Percentiles rank a stretch among this genome's conserved stretches.
phyloP scores from a whole-genome alignment of 768 basidiomycete genomes.

The Floccularia luteovirens region DNA sequence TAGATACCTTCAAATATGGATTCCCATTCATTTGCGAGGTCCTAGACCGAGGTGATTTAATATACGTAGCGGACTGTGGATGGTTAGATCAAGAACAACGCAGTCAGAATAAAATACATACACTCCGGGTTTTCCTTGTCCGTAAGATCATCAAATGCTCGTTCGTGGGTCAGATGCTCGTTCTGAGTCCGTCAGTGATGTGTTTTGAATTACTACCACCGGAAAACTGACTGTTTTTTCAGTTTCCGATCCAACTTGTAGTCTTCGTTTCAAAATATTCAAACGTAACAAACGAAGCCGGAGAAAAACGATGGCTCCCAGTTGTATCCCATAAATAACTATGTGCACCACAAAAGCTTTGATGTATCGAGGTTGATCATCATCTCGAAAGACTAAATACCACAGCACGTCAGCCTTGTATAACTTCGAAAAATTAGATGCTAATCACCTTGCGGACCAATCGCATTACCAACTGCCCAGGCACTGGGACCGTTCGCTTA shows the following conservation, averaged over 20 bases:
- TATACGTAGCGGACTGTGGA: constrained; percentile 28
- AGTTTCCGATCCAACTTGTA: constrained; percentile 16
- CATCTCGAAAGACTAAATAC: constrained; percentile 30
- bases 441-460: constrained; percentile 33
- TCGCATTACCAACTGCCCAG: constrained; percentile 44
- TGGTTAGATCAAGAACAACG: neutral
- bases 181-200: constrained; percentile 13
- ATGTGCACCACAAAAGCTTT: constrained; percentile 39
- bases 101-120: constrained; percentile 11
- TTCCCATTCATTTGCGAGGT: neutral
- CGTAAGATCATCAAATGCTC: constrained; percentile 42
- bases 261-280: constrained; percentile 31
- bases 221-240: too few species aligned
- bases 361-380: constrained; percentile 39
- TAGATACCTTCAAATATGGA: neutral
- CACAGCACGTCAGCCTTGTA: neutral
- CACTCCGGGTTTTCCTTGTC: constrained; percentile 41
- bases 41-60: constrained; percentile 9
- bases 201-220: neutral
- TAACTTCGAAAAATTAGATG: neutral
- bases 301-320: constrained; percentile 26
- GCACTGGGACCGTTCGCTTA: constrained; percentile 16
- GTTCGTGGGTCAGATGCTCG: constrained; percentile 25
- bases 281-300: constrained; percentile 33
- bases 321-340: constrained; percentile 37